phyloP scores from a whole-genome alignment of 495 filamentous ascomycete species.

The Lasiosphaeria hispida region DNA sequence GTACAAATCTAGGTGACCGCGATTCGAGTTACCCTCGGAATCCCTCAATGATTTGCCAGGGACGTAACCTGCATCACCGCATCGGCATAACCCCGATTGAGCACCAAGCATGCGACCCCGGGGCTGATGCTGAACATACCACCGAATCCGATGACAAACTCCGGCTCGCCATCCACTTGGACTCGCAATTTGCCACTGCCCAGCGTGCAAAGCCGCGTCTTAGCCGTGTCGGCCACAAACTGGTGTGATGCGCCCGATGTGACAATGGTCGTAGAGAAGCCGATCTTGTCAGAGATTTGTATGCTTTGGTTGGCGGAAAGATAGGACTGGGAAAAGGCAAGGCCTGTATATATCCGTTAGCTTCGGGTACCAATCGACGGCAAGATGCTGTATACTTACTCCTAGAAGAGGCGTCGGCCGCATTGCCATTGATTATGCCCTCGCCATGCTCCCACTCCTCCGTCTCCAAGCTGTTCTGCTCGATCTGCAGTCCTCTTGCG shows the following conservation, averaged over 20 bases:
- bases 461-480: conserved; percentile 6
- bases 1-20: too few species aligned
- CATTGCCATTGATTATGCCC: background rate
- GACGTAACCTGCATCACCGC: conserved; percentile 28
- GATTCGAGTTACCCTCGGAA: too few species aligned
- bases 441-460: conserved; percentile 18
- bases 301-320: conserved; percentile 25
- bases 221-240: conserved; percentile 10
- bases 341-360: conserved; percentile 18
- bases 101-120: conserved; percentile 18
- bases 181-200: conserved; percentile 29
- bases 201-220: conserved; percentile 28
- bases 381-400: background rate
- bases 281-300: conserved; percentile 18
- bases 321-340: conserved; percentile 30
- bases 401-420: background rate
- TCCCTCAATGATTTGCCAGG: background rate
- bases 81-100: conserved; percentile 30
- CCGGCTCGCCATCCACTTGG: conserved; percentile 20
- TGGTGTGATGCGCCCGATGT: conserved; percentile 23
- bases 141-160: conserved; percentile 27
- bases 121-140: conserved; percentile 29
- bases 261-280: conserved; percentile 25
- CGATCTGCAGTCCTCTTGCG: background rate
- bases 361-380: background rate